These are phyloP conservation scores for Coprinopsis sp. DNA, from an alignment of 768 basidiomycete species.

Conservation along the genomic window DNA sequence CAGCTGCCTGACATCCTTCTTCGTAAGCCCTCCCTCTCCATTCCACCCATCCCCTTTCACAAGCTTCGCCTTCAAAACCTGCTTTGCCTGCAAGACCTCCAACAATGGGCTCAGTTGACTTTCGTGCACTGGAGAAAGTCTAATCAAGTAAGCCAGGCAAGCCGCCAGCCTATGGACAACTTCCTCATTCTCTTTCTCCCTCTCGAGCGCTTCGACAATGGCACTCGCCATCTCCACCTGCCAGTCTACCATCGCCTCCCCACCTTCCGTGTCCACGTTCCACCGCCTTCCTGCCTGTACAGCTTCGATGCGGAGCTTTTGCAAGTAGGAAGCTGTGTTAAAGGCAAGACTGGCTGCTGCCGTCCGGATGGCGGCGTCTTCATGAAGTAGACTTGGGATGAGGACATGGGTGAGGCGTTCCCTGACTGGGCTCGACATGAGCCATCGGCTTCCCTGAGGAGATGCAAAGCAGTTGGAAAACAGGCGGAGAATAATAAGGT, in stretches of 20 bases:
- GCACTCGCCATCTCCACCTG: conserved; percentile 81
- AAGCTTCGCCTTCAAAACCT: conserved; percentile 56
- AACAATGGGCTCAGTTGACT: conserved; percentile 51
- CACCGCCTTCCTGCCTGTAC: conserved; percentile 25
- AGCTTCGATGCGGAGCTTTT: conserved; percentile 51
- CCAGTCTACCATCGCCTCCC: conserved; percentile 77
- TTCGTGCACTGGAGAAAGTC: conserved; percentile 67
- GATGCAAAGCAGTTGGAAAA: conserved; percentile 64
- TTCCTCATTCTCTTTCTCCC: conserved; percentile 72
- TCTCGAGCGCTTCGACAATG: conserved; percentile 70
- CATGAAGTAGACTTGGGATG: conserved; percentile 63
- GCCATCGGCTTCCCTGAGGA: conserved; percentile 37
- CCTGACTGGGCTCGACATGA: conserved; percentile 25
- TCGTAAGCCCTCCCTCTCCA: conserved; percentile 46
- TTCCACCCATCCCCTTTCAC: conserved; percentile 41
- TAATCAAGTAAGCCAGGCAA: conserved; percentile 70
- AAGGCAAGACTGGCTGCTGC: conserved; percentile 83
- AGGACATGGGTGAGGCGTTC: conserved; percentile 47
- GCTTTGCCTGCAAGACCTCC: conserved; percentile 62
- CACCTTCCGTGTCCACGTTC: conserved; percentile 28
- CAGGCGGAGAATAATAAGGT: conserved; percentile 64
- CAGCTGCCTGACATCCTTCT: conserved; percentile 63
- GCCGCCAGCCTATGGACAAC: conserved; percentile 82
- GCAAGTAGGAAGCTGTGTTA: conserved; percentile 63
- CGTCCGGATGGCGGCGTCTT: conserved; percentile 63